Evolutionary conservation across 169 alveolate species (phyloP), one percentile per base, ranked within the genome.

Genomic region (Cryptosporidium parvum): DNA sequence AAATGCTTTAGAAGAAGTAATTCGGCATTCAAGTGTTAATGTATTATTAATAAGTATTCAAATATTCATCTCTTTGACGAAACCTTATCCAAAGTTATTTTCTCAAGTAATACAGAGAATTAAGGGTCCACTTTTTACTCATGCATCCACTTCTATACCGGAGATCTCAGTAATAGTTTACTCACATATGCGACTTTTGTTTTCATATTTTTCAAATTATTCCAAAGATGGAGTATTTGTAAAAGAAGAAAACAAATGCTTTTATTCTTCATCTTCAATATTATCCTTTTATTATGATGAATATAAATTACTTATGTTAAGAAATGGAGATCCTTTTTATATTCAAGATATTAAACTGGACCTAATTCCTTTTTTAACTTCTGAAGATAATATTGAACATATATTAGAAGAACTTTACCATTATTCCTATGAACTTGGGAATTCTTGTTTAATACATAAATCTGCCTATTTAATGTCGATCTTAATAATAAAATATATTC

Each of bases 321-420:
- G 96, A 26, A 92, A 92, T 85, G 96, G 94, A 85, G 98, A 96
- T 65, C 97, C 96, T 4, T 69, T 94, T 29, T 96, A 96, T 87
- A 93, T 94, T 45, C 94, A 96, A 91, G 84, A 87, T 53, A 93
- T 93, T 51, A 96, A 96, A 86, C 70, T 96, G 51, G 93, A 94
- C 59, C 84, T 95, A 23, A 89, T 93, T 51, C 93, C 94, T n/a
- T 85, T 95, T 14, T 85, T 95, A n/a, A 93, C 94, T 16, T 91
- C 95, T n/a, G 93, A 93, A 93, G 96, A 92, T 26, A 86, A 89
- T 29, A 33, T 29, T 6, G 23, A 37, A 4, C 5, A 26, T 14
- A 65, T 80, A 14, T 33, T 80, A 16, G 89, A 80, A 42, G 89
- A 80, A 62, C 75, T 80, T 16, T 80, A 62, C 21, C 75, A 80